Conservation (phyloP, 768 basidiomycete genomes). For the Daedalea quercina region DNA sequence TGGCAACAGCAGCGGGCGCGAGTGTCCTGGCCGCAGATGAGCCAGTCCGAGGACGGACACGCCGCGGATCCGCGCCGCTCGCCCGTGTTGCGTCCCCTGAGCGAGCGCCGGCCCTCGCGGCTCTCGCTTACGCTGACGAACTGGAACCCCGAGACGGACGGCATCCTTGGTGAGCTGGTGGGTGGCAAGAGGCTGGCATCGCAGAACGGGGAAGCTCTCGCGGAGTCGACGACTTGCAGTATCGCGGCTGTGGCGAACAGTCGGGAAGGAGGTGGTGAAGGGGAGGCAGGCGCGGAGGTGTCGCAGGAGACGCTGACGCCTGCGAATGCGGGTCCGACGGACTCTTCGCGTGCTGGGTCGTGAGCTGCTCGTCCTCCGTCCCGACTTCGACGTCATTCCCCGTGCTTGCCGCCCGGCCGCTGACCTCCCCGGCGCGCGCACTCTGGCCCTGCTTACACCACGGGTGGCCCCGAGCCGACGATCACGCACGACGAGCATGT, state of each 20-base stretch:
- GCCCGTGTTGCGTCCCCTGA: not conserved
- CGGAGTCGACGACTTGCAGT: not conserved
- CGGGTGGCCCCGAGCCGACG: no score
- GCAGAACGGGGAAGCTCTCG: not conserved
- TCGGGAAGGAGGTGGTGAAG: no score
- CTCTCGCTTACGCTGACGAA: conserved; percentile 21
- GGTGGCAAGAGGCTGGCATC: not conserved
- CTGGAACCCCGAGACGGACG: conserved; percentile 18
- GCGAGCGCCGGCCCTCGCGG: conserved; percentile 13
- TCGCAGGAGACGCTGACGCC: not conserved
- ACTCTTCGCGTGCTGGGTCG: not conserved
- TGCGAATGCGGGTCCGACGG: not conserved
- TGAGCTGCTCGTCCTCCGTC: not conserved
- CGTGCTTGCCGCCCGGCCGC: not conserved
- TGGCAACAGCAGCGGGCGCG: conserved; percentile 3
- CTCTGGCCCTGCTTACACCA: no score
- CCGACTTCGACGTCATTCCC: not conserved
- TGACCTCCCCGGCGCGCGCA: no score
- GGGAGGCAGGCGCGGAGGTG: not conserved
- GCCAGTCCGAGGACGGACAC: conserved; percentile 7
- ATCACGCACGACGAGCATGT: not conserved
- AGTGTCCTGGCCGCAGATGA: conserved; percentile 12
- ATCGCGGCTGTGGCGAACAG: not conserved
- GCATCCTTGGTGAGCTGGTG: conserved; percentile 3
- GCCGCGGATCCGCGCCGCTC: not conserved